Evolutionary conservation across 305 asterid species (phyloP).

Genomic region (Solanum chacoense): DNA sequence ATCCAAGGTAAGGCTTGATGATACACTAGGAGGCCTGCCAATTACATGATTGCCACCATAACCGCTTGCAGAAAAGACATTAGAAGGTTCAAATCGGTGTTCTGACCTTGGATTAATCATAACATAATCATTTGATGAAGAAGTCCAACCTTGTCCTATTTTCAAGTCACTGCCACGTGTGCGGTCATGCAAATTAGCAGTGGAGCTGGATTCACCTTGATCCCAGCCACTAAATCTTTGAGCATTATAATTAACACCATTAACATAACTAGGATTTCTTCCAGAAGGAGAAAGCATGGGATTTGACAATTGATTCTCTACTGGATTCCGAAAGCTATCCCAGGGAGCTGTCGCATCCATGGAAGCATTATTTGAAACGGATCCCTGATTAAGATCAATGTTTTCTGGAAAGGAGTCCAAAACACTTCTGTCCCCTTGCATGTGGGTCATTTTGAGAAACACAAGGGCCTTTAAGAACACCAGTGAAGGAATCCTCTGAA

Average conservation of each 20-base stretch:
- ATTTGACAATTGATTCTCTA: constrained; percentile 36
- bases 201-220: constrained; percentile 72
- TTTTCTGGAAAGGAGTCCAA: constrained; percentile 62
- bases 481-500: not conserved
- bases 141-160: constrained; percentile 38
- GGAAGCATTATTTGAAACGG: constrained; percentile 33
- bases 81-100: constrained; percentile 36
- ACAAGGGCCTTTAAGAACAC: not conserved
- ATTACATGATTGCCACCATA: constrained; percentile 12
- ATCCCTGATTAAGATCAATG: constrained; percentile 71
- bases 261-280: constrained; percentile 15
- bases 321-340: constrained; percentile 44
- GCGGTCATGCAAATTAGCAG: constrained; percentile 29
- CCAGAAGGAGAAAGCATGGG: constrained; percentile 34
- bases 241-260: constrained; percentile 15
- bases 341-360: constrained; percentile 41
- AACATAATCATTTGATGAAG: constrained; percentile 26
- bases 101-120: constrained; percentile 23
- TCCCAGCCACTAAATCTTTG: constrained; percentile 40
- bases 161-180: constrained; percentile 19
- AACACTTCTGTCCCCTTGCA: constrained; percentile 66
- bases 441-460: constrained; percentile 9
- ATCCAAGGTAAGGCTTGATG: constrained; percentile 10
- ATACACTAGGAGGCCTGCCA: constrained; percentile 12
- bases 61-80: not conserved